Conservation (phyloP, 108 stramenopile genomes). For the Cyclotella sp. region DNA sequence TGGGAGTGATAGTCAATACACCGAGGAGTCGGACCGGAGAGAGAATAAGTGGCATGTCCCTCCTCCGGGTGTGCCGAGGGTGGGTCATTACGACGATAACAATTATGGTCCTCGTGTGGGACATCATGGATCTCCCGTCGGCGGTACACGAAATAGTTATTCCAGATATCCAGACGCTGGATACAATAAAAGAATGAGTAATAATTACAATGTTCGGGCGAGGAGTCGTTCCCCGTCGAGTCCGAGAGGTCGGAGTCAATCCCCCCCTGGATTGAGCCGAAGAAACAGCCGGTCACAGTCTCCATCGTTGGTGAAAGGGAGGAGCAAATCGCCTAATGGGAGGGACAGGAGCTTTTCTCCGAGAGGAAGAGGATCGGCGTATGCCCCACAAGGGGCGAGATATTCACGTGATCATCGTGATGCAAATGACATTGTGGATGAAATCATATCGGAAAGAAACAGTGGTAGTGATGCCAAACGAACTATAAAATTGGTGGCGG, state of each 20-base stretch:
- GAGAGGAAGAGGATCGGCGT: neutral
- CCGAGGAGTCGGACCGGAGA: slow-evolving; percentile 7
- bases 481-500: slow-evolving; percentile 23
- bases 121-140: neutral
- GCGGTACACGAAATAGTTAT: neutral
- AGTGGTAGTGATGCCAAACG: slow-evolving; percentile 4
- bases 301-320: neutral
- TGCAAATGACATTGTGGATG: slow-evolving; percentile 4
- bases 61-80: slow-evolving; percentile 11
- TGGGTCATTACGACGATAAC: slow-evolving; percentile 13
- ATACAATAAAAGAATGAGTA: slow-evolving; percentile 7
- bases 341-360: neutral
- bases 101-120: slow-evolving; percentile 6
- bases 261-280: neutral
- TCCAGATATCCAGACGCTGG: slow-evolving; percentile 12
- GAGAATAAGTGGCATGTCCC: neutral
- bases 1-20: slow-evolving; percentile 17
- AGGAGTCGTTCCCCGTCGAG: slow-evolving; percentile 5
- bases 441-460: neutral
- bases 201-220: neutral
- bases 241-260: neutral
- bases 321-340: slow-evolving; percentile 3
- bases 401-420: neutral
- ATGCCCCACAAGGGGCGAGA: neutral
- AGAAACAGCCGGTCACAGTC: slow-evolving; percentile 1